Conservation (phyloP, 495 filamentous ascomycete genomes). For the Podospora tetraspora region DNA sequence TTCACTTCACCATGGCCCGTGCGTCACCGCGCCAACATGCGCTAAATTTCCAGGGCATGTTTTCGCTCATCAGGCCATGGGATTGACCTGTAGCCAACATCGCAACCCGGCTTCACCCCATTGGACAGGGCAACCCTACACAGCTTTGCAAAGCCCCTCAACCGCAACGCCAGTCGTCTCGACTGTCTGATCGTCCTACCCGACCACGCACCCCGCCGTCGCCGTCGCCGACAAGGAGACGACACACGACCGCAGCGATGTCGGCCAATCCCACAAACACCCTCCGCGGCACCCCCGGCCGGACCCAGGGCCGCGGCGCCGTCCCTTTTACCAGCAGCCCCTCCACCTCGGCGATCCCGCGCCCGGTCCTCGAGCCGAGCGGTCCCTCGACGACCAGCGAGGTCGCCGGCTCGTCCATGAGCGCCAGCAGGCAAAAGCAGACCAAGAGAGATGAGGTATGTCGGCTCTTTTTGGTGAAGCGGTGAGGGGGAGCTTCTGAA, state of each 20-base stretch:
- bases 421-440: conserved; percentile 87
- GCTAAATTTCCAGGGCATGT: conserved; percentile 18
- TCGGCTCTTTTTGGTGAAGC: conserved; percentile 6
- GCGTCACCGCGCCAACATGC: conserved; percentile 24
- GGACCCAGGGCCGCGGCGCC: conserved; percentile 57
- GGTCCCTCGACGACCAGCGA: conserved; percentile 52
- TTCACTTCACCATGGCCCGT: conserved; percentile 14
- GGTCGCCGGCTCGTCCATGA: conserved; percentile 67
- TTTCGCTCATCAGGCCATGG: conserved; percentile 13
- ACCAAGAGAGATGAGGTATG: conserved; percentile 96
- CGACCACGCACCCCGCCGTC: background rate
- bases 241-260: conserved; percentile 19
- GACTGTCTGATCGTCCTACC: background rate
- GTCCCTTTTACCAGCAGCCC: conserved; percentile 67
- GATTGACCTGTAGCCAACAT: background rate
- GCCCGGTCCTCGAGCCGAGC: conserved; percentile 67
- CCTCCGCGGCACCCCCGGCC: conserved; percentile 57
- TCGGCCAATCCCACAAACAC: conserved; percentile 36
- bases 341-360: conserved; percentile 67
- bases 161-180: background rate
- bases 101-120: conserved; percentile 8
- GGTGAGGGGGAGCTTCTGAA: background rate
- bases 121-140: conserved; percentile 13
- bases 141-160: conserved; percentile 2
- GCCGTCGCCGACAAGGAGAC: background rate